Evolutionary conservation across 1,139 yeast genomes (phyloP).

Genomic region (Zygoascus sp.): DNA sequence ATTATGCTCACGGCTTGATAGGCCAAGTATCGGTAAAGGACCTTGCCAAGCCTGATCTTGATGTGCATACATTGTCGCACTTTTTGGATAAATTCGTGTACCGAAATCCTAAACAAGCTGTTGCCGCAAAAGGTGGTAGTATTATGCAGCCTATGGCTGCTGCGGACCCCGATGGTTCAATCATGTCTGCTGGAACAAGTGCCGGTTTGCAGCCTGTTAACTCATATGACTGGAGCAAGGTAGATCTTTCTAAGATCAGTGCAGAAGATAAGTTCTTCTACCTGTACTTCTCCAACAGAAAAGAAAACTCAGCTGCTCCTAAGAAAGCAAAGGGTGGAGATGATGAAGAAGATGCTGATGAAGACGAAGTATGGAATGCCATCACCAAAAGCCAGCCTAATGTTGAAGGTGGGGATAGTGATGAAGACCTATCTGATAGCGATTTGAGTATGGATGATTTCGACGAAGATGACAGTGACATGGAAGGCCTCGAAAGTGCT

Average conservation of each 20-base stretch:
- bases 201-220: conserved; percentile 60
- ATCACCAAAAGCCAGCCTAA: conserved; percentile 81
- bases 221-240: conserved; percentile 75
- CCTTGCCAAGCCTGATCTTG: conserved; percentile 70
- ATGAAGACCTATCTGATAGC: conserved; percentile 27
- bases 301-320: conserved; percentile 40
- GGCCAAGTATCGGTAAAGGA: conserved; percentile 75
- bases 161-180: conserved; percentile 65
- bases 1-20: conserved; percentile 83
- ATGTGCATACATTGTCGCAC: conserved; percentile 79
- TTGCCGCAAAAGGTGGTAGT: conserved; percentile 69
- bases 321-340: conserved; percentile 20
- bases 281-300: conserved; percentile 73
- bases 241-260: conserved; percentile 58
- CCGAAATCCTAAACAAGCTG: conserved; percentile 81
- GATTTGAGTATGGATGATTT: conserved; percentile 52
- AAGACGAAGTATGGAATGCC: conserved; percentile 86
- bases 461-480: conserved; percentile 35
- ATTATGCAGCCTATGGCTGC: conserved; percentile 99
- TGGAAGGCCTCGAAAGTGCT: conserved; percentile 34
- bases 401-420: conserved; percentile 48
- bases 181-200: conserved; percentile 52
- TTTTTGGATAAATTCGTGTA: conserved; percentile 95
- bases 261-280: conserved; percentile 90
- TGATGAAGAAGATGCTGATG: conserved; percentile 43